Evolutionary conservation across 257 asterid species (phyloP).

Genomic region (Forsythia viridissima): DNA sequence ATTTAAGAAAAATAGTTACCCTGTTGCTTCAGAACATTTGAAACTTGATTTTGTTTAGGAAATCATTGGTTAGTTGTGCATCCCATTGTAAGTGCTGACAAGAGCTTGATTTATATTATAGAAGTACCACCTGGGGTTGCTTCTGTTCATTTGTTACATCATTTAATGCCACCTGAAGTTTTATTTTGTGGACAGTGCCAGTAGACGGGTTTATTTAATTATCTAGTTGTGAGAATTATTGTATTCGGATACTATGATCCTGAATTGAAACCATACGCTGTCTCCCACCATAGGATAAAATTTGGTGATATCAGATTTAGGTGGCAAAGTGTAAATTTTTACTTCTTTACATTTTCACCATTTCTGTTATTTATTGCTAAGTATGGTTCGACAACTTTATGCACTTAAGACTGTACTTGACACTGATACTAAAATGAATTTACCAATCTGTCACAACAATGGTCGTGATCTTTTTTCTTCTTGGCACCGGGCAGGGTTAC

Average conservation of each 20-base stretch:
- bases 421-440: background rate
- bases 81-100: background rate
- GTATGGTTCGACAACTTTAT: background rate
- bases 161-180: background rate
- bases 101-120: background rate
- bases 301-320: background rate
- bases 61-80: background rate
- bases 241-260: background rate
- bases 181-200: background rate
- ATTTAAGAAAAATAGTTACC: background rate
- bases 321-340: background rate
- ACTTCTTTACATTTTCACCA: background rate
- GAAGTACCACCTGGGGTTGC: background rate
- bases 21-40: background rate
- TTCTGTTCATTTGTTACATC: background rate
- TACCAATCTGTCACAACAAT: background rate
- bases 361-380: background rate
- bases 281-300: background rate
- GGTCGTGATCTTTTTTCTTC: background rate
- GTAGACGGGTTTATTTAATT: background rate
- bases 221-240: background rate
- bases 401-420: background rate
- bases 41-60: background rate
- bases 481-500: conserved; percentile 64
- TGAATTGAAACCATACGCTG: background rate